Evolutionary conservation across 2,329 filamentous ascomycete genomes (phyloP).

Genomic region (Elsinoe necatrix): DNA sequence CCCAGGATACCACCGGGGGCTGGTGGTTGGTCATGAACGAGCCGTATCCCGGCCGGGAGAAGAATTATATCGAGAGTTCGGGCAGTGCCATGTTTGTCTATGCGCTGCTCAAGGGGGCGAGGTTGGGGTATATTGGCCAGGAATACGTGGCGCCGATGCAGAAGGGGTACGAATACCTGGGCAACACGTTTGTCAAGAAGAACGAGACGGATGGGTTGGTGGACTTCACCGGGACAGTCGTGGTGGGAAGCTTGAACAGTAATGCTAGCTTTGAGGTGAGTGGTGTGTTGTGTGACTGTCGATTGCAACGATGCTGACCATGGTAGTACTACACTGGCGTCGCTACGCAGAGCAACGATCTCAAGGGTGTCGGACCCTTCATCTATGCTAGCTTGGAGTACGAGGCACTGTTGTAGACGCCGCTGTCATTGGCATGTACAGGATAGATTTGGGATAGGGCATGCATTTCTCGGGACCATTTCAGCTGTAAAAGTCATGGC

Average conservation of each 20-base stretch:
- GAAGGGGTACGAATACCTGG: conserved; percentile 40
- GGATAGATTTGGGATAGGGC: not conserved
- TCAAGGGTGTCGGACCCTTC: conserved; percentile 7
- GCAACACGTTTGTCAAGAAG: conserved; percentile 40
- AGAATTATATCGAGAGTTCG: conserved; percentile 55
- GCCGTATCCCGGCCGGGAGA: conserved; percentile 32
- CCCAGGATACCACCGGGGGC: conserved; percentile 38
- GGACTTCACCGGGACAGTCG: conserved; percentile 45
- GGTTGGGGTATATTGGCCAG: conserved; percentile 31
- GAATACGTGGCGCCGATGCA: conserved; percentile 32
- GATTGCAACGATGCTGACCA: conserved; percentile 76
- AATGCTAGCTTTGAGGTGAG: conserved; percentile 44
- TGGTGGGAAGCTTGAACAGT: conserved; percentile 44
- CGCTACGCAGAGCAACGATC: conserved; percentile 2
- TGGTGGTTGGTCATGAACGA: conserved; percentile 53
- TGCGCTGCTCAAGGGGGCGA: conserved; percentile 42
- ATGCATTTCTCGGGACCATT: not conserved
- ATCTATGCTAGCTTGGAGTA: conserved; percentile 13
- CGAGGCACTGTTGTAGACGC: not conserved
- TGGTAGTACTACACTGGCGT: conserved; percentile 57
- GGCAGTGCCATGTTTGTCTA: conserved; percentile 51
- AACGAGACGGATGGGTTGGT: conserved; percentile 41
- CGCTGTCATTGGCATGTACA: too few species aligned
- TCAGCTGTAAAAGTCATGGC: too few species aligned
- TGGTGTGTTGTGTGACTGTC: conserved; percentile 65